Conservation (phyloP, 1,284 basidiomycete species). For the Fistulinella cinereoalba region DNA sequence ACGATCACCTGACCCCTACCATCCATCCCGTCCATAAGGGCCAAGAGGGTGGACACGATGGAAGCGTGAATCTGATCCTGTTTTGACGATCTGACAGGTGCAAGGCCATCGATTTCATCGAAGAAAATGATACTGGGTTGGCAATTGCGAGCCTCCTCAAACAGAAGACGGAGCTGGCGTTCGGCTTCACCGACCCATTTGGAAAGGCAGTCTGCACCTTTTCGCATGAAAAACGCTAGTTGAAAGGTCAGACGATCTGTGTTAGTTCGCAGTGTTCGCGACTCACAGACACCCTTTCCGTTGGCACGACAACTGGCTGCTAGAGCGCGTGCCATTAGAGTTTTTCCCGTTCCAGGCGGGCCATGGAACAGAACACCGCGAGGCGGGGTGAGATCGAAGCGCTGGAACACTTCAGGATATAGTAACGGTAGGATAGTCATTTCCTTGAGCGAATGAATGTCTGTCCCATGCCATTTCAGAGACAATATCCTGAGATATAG, state of each 20-base stretch:
- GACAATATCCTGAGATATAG: background rate
- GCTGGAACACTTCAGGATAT: constrained; percentile 97
- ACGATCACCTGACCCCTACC: constrained; percentile 97
- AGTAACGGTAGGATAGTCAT: constrained; percentile 96
- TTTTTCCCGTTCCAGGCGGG: constrained; percentile 94
- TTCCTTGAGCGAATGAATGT: constrained; percentile 97
- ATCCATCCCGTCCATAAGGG: constrained; percentile 99
- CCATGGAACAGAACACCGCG: constrained; percentile 97
- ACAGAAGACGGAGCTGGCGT: constrained; percentile 90
- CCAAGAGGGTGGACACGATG: constrained; percentile 94
- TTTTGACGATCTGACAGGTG: constrained; percentile 95
- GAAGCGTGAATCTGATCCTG: constrained; percentile 99
- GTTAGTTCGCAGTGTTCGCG: background rate
- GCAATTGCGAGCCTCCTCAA: constrained; percentile 91
- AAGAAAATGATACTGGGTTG: constrained; percentile 98
- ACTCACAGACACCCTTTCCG: constrained; percentile 86
- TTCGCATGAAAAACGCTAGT: constrained; percentile 98
- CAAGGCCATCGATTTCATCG: constrained; percentile 98
- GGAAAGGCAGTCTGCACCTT: constrained; percentile 96
- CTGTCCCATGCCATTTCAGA: constrained; percentile 37
- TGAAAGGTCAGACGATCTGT: constrained; percentile 1
- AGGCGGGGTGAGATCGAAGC: constrained; percentile 93
- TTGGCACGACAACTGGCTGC: constrained; percentile 91
- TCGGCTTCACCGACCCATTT: constrained; percentile 99
- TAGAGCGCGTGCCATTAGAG: constrained; percentile 88